phyloP scores from a whole-genome alignment of 805 yeast genomes.

The Lipomyces orientalis region DNA sequence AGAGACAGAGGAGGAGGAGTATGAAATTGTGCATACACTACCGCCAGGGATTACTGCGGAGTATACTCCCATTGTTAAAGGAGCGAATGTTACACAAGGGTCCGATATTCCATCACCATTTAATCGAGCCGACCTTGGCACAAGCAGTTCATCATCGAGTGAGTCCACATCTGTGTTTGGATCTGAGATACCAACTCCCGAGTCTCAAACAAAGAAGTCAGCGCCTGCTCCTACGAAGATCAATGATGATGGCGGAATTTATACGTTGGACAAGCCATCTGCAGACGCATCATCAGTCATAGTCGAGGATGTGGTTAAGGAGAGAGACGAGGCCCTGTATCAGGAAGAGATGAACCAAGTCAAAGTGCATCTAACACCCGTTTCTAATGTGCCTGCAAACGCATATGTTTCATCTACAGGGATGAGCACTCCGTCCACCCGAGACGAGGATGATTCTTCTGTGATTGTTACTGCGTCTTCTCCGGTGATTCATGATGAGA shows the following conservation, averaged over 20 bases:
- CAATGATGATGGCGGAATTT: slow-evolving; percentile 23
- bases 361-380: slow-evolving; percentile 3
- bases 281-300: neutral
- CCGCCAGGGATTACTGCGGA: neutral
- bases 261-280: slow-evolving; percentile 15
- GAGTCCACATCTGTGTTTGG: neutral
- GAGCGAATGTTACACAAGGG: neutral
- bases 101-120: neutral
- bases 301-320: slow-evolving; percentile 20
- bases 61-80: neutral
- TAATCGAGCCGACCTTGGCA: neutral
- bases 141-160: neutral
- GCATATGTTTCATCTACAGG: neutral
- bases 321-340: slow-evolving; percentile 20
- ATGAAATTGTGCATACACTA: slow-evolving; percentile 9
- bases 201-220: neutral
- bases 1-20: slow-evolving; percentile 25
- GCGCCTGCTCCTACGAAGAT: slow-evolving; percentile 3
- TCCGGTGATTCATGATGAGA: slow-evolving; percentile 15
- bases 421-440: neutral
- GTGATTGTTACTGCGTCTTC: slow-evolving; percentile 28
- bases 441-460: slow-evolving; percentile 23
- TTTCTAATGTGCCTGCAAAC: neutral
- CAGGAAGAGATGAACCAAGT: slow-evolving; percentile 23
- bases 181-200: neutral